Evolutionary conservation across 768 basidiomycete species (phyloP).

Genomic region (Boletus tomentosulus): DNA sequence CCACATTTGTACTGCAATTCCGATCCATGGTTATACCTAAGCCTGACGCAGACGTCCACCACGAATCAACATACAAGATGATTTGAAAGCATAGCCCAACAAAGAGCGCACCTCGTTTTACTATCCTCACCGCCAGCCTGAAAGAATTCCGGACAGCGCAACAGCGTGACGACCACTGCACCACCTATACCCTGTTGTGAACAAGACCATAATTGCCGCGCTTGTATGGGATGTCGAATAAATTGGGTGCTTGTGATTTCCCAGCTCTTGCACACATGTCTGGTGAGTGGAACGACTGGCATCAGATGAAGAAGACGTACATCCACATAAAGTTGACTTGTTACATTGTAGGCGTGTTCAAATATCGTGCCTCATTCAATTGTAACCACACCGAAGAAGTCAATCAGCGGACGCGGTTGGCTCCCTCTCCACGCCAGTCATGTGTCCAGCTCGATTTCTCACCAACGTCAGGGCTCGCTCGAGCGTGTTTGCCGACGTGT

Average conservation of each 20-base stretch:
- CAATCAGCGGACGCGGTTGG: too few relatives aligned
- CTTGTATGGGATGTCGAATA: constrained; percentile 56
- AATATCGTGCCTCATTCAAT: too few relatives aligned
- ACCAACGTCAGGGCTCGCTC: too few relatives aligned
- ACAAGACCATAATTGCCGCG: constrained; percentile 76
- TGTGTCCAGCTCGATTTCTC: too few relatives aligned
- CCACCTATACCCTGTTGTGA: constrained; percentile 77
- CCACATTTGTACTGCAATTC: constrained; percentile 56
- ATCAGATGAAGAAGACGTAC: constrained; percentile 29
- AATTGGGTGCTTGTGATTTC: constrained; percentile 41
- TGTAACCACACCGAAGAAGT: too few relatives aligned
- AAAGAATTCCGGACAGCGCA: constrained; percentile 54
- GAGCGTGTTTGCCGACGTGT: too few relatives aligned
- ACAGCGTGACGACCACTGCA: constrained; percentile 38
- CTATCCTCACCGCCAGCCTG: constrained; percentile 55
- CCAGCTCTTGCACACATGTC: constrained; percentile 58
- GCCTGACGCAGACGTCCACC: constrained; percentile 42
- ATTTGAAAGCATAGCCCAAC: neutral
- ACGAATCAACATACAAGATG: neutral
- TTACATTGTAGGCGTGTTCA: too few relatives aligned
- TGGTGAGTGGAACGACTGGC: neutral
- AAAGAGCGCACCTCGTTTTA: constrained; percentile 49
- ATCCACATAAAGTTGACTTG: constrained; percentile 62
- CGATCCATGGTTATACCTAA: constrained; percentile 70
- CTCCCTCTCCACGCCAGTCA: too few relatives aligned